These are phyloP conservation scores for Mallotus repandus DNA, from an alignment of 441 rosid genomes.

Conservation along the genomic window DNA sequence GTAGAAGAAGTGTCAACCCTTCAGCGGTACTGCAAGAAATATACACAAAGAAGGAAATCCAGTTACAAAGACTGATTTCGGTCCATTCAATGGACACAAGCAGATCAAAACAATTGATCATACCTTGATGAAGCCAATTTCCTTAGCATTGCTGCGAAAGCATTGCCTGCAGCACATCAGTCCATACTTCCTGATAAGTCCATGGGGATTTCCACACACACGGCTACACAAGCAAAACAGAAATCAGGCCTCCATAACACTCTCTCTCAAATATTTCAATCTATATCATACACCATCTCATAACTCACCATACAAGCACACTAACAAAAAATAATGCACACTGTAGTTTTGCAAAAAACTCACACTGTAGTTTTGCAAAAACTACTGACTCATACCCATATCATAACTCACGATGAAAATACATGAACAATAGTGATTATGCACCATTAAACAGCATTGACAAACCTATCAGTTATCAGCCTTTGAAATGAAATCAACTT, in stretches of 20 bases:
- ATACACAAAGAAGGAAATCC: not conserved
- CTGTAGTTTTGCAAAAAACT: no score
- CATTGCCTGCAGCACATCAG: slow-evolving; percentile 82
- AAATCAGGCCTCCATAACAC: not conserved
- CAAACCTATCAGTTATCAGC: not conserved
- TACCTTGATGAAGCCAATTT: slow-evolving; percentile 77
- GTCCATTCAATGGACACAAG: not conserved
- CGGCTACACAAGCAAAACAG: slow-evolving; percentile 37
- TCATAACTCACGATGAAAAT: not conserved
- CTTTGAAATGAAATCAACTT: not conserved
- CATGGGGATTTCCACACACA: slow-evolving; percentile 78
- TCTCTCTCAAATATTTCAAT: not conserved
- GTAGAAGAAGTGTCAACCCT: not conserved
- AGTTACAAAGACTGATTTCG: not conserved
- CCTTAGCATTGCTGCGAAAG: slow-evolving; percentile 82
- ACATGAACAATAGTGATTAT: not conserved
- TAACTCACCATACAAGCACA: not conserved
- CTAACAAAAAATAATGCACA: not conserved
- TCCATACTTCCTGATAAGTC: slow-evolving; percentile 66
- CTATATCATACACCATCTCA: no score
- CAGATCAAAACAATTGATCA: not conserved
- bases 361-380: no score
- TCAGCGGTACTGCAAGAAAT: slow-evolving; percentile 56
- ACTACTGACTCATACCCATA: not conserved
- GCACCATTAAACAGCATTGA: no score